Base-by-base conservation (phyloP, 805 yeast species). In the Sungouiella blattae region DNA sequence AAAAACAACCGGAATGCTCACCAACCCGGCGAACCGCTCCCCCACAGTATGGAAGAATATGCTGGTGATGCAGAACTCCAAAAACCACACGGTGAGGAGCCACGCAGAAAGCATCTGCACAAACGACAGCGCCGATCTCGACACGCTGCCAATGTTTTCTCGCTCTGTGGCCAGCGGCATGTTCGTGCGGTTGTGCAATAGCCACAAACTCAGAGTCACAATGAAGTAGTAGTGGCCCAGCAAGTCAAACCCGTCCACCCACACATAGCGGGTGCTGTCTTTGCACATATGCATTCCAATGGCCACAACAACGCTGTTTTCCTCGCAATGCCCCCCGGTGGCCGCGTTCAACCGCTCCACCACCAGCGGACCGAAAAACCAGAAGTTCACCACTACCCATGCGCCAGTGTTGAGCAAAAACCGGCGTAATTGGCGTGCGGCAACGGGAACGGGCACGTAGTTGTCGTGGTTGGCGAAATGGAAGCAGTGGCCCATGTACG, bases 331-430 rank as follows among this genome's bases (percentile, higher is more conserved):
- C 3, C 50, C 50, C 2, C 52, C 52, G 2, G 43, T 39, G 8
- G 39, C 43, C 20, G 35, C 29, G 22, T 46, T 47, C 25, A 53
- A 32, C 14, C 67, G 42, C 24, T 60, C 66, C 29, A 59, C 56
- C 4, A 64, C 32, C 42, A 52, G 57, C 1, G 57, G 53, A 2
- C 70, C 70, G 33, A 63, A 60, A 31, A 50, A 60, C 69, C 70
- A 64, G 15, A 41, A 43, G 23, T 47, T 43, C 23, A 46, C 23
- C 8, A 36, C 27, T 8, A 44, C 16, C 24, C 40, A 43, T 17
- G 41, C 28, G 13, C 29, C 5, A 14, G 52, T 29, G 25, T 41
- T 36, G 6, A 45, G 26, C n/a, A 33, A 24, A 31, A 37, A 53
- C 24, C 33, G 43, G 21, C 38, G 24, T 1, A 35, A 9, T 20